These are phyloP conservation scores for Sporodiniella umbellata DNA, from an alignment of 371 early-diverging fungal genomes.

Conservation along the genomic window DNA sequence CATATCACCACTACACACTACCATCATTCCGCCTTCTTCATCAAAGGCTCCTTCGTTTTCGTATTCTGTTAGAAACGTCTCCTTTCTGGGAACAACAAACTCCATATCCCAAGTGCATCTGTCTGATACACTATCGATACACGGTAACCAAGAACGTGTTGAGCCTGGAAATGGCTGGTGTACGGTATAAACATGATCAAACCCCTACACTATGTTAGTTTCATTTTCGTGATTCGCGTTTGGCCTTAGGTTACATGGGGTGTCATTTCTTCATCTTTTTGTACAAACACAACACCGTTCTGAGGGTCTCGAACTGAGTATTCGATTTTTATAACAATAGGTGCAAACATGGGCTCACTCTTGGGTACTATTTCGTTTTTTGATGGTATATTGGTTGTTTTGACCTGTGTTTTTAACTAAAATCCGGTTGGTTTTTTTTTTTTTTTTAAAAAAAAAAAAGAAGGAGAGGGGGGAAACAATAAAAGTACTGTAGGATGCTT, in stretches of 20 bases:
- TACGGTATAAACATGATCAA: slow-evolving; percentile 74
- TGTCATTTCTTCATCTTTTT: slow-evolving; percentile 56
- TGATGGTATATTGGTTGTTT: neutral
- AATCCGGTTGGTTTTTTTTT: neutral
- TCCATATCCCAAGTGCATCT: slow-evolving; percentile 88
- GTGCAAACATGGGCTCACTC: slow-evolving; percentile 25
- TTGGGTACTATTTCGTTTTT: neutral
- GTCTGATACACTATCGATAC: slow-evolving; percentile 73
- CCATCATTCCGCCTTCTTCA: slow-evolving; percentile 58
- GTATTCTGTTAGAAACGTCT: slow-evolving; percentile 27
- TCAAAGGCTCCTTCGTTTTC: slow-evolving; percentile 45
- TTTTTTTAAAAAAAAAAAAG: too few species aligned
- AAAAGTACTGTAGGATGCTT: too few species aligned
- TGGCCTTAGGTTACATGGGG: slow-evolving; percentile 44
- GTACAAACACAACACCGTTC: slow-evolving; percentile 52
- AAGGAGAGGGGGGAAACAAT: too few species aligned
- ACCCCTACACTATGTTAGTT: slow-evolving; percentile 31
- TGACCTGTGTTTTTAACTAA: neutral
- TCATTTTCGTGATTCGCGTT: neutral
- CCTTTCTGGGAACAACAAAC: slow-evolving; percentile 65
- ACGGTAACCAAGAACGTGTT: slow-evolving; percentile 88
- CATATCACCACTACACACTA: slow-evolving; percentile 76
- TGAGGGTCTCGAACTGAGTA: slow-evolving; percentile 52
- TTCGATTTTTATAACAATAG: slow-evolving; percentile 49
- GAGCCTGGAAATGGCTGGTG: slow-evolving; percentile 74